These are phyloP conservation scores for Neoscytalidium dimidiatum DNA, from an alignment of 2,329 filamentous ascomycete genomes.

Conservation along the genomic window DNA sequence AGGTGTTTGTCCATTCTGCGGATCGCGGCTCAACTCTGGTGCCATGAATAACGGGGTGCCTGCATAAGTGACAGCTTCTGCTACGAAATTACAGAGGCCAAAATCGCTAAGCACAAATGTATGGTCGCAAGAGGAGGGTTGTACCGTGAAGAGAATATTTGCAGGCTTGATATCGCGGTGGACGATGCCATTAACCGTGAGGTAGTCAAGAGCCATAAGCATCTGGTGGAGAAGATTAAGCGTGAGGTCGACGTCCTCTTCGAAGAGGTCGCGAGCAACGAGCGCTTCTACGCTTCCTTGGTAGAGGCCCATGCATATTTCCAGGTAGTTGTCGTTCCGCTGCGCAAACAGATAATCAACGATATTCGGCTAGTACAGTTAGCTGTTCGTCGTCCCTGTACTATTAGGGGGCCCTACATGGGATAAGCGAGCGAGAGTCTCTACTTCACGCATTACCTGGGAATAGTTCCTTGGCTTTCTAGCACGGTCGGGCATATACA, in stretches of 20 bases:
- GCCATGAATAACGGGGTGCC: conserved; percentile 25
- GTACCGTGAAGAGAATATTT: conserved; percentile 28
- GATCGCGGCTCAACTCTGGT: conserved; percentile 22
- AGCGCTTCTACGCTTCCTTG: neutral
- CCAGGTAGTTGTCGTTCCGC: neutral
- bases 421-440: conserved; percentile 5
- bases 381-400: neutral
- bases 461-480: too few species aligned
- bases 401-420: conserved; percentile 22
- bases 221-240: conserved; percentile 23
- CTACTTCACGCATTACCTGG: neutral
- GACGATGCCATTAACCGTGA: conserved; percentile 22
- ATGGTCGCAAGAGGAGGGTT: conserved; percentile 14
- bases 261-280: neutral
- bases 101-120: conserved; percentile 24
- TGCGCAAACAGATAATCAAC: neutral
- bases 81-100: conserved; percentile 15
- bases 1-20: conserved; percentile 20
- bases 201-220: conserved; percentile 27
- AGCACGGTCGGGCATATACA: neutral
- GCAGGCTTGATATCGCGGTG: conserved; percentile 28
- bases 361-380: neutral
- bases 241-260: neutral
- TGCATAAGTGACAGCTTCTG: conserved; percentile 9
- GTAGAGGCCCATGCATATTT: neutral